Conservation (phyloP, 805 yeast species). For the Nematodospora valgi region DNA sequence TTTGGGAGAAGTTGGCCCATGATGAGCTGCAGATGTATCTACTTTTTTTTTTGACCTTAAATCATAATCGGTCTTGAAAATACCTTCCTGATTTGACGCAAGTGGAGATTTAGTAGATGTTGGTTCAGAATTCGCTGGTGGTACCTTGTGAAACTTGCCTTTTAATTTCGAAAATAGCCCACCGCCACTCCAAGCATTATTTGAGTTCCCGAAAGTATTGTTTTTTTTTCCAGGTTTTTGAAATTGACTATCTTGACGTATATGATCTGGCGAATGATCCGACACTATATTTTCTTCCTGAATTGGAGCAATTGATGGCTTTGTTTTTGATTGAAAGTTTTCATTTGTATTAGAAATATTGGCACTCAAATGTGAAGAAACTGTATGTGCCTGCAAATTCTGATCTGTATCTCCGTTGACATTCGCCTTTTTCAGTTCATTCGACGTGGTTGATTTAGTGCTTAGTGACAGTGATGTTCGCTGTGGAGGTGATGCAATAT, state of each 20-base stretch:
- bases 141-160: slow-evolving; percentile 22
- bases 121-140: slow-evolving; percentile 9
- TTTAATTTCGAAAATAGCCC: slow-evolving; percentile 34
- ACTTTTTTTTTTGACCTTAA: slow-evolving; percentile 1
- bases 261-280: slow-evolving; percentile 2
- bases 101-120: slow-evolving; percentile 6
- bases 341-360: slow-evolving; percentile 31
- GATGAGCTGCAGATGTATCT: not conserved
- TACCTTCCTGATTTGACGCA: not conserved
- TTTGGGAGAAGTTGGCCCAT: not conserved
- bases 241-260: slow-evolving; percentile 10
- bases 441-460: not conserved
- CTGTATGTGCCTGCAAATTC: slow-evolving; percentile 1
- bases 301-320: slow-evolving; percentile 29
- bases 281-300: slow-evolving; percentile 11
- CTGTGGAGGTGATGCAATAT: not conserved
- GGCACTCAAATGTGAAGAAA: slow-evolving; percentile 20
- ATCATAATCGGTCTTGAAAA: slow-evolving; percentile 8
- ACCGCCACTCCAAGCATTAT: slow-evolving; percentile 12
- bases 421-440: not conserved
- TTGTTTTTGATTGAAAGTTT: slow-evolving; percentile 26
- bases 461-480: no score
- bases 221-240: no score
- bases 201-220: no score
- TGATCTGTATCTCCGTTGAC: not conserved